Evolutionary conservation across 306 rosid species (phyloP).

Genomic region (Elaeagnus macrophylla): DNA sequence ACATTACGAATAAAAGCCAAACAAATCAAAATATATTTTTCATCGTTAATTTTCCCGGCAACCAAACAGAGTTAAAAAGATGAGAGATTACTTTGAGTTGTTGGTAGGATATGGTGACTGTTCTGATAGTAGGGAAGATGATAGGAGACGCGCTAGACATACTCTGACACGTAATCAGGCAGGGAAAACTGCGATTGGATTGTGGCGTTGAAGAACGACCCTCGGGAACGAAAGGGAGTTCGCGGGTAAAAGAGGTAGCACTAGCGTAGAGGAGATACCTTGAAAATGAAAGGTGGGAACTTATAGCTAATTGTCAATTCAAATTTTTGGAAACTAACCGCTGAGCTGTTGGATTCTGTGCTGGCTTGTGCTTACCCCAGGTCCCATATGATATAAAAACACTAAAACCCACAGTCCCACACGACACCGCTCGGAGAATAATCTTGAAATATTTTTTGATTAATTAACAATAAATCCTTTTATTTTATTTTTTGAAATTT

Average conservation of each 20-base stretch:
- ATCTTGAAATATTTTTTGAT: too few relatives aligned
- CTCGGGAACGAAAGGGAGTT: constrained; percentile 22
- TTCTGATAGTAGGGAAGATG: constrained; percentile 37
- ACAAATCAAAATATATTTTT: background rate
- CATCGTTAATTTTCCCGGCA: background rate
- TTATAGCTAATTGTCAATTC: background rate
- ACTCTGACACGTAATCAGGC: constrained; percentile 18
- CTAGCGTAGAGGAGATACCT: constrained; percentile 5
- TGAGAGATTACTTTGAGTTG: constrained; percentile 45
- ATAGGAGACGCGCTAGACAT: constrained; percentile 36
- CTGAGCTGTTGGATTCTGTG: background rate
- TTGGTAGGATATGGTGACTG: constrained; percentile 57
- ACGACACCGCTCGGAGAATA: too few relatives aligned
- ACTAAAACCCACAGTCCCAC: too few relatives aligned
- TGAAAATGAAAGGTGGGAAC: background rate
- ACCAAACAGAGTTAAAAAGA: background rate
- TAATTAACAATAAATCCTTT: too few relatives aligned
- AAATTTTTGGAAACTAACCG: background rate
- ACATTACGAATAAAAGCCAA: background rate
- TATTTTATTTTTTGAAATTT: too few relatives aligned
- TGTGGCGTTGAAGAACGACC: constrained; percentile 20
- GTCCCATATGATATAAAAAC: too few relatives aligned
- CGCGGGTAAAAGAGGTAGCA: background rate
- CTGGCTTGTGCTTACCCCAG: background rate
- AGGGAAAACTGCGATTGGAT: constrained; percentile 27